Conservation (phyloP, 2,329 filamentous ascomycete species). For the Ophiognomonia clavigignenti-juglandacearum region DNA sequence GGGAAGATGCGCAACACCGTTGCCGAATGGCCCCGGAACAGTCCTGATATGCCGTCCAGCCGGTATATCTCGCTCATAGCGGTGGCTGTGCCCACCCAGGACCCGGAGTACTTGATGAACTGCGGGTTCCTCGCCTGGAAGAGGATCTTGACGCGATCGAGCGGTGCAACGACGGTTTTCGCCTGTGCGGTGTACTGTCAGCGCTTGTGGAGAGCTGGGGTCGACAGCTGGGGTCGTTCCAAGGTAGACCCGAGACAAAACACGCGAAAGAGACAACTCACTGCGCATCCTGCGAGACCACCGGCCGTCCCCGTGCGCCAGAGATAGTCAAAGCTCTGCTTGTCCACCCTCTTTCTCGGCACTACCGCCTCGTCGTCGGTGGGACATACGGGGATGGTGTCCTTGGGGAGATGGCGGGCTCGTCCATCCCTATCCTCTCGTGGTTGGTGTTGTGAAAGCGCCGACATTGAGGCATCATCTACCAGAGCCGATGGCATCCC, state of each 20-base stretch:
- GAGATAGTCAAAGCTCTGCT: conserved; percentile 77
- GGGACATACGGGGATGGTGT: conserved; percentile 39
- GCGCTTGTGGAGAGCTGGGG: no score
- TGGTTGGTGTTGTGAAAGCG: conserved; percentile 36
- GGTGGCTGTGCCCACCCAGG: conserved; percentile 76
- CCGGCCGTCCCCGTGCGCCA: conserved; percentile 81
- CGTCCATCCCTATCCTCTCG: conserved; percentile 30
- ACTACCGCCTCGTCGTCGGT: conserved; percentile 48
- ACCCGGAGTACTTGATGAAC: conserved; percentile 87
- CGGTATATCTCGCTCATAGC: conserved; percentile 81
- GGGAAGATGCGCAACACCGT: conserved; percentile 93
- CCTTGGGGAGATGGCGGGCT: conserved; percentile 19
- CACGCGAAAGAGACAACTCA: conserved; percentile 44
- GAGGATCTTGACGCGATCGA: conserved; percentile 97
- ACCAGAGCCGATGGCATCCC: conserved; percentile 52
- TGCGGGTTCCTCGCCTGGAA: conserved; percentile 94
- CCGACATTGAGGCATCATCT: conserved; percentile 56
- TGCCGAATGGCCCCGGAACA: conserved; percentile 92
- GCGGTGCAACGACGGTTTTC: conserved; percentile 90
- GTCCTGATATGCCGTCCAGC: conserved; percentile 66
- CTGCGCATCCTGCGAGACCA: conserved; percentile 85
- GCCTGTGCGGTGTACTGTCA: conserved; percentile 49
- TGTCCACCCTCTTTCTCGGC: conserved; percentile 50
- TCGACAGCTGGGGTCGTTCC: no score
- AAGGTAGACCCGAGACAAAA: not conserved